Evolutionary conservation across 2,329 filamentous ascomycete genomes (phyloP), one percentile per base, ranked within the genome.

Genomic region (Botryotinia convoluta): DNA sequence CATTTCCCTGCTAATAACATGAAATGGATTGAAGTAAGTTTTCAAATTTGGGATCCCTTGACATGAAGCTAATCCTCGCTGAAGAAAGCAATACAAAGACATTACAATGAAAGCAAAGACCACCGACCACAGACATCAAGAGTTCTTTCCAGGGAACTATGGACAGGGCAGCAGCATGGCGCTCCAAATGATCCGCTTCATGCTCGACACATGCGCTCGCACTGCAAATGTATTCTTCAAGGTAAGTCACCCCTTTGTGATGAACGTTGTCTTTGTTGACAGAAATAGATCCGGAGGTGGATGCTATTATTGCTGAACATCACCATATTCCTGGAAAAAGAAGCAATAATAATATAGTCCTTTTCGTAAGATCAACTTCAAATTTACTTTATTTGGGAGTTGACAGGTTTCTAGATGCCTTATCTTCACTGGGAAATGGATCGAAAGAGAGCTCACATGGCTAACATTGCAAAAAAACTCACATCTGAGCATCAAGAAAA

Each of bases 311-410:
- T 51, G 48, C 22, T n/a, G 26, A n/a, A 51, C 0, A 51, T 26
- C 22, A 14, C 10, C 10, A 51, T 51, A 0, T 1, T 51, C 14
- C 48, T 51, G 10, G 0, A 0, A 51, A 51, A 6, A 26, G 22
- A 6, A 51, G 22, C 10, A 51, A 51, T n/a, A 51, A n/a, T 14
- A 51, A 51, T n/a, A 51, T 51, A 14, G 48, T 51, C 48, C 48
- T 51, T 51, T n/a, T 51, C 12, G 48, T 51, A 14, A 51, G 48
- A 51, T 20, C 10, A 7, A n/a, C 1, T n/a, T 3, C 4, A n/a
- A 0, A 14, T 3, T 14, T 26, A 1, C 0, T 51, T n/a, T 12
- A 14, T 51, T n/a, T 1, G 26, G 4, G 10, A n/a, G 4, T 26
- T 51, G 48, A 51, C 10, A 14, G 26, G 1, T n/a, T 51, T n/a